Conservation (phyloP, 768 basidiomycete genomes). For the Pilatotrama ljubarskyi region DNA sequence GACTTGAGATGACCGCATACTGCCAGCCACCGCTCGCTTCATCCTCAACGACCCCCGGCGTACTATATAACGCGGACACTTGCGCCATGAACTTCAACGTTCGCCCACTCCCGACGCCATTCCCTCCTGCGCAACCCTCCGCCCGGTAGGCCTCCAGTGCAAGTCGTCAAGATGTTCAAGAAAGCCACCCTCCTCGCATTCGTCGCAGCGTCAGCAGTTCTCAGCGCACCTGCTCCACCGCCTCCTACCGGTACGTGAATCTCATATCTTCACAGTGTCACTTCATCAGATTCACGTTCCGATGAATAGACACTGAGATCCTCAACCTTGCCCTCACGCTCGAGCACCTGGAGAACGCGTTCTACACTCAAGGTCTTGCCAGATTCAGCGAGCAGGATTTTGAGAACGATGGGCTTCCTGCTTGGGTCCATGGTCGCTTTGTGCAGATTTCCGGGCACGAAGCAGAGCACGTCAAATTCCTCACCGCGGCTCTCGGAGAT, state of each 20-base stretch:
- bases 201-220: constrained; percentile 16
- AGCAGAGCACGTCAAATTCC: constrained; percentile 51
- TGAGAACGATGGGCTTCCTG: constrained; percentile 45
- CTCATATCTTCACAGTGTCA: not conserved
- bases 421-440: constrained; percentile 51
- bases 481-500: constrained; percentile 46
- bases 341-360: constrained; percentile 48
- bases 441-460: constrained; percentile 58
- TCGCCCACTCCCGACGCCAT: not conserved
- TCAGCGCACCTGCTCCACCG: constrained; percentile 16
- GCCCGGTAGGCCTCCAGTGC: not conserved
- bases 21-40: no score
- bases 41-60: no score
- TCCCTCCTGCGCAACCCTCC: not conserved
- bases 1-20: no score
- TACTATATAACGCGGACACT: no score
- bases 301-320: constrained; percentile 26
- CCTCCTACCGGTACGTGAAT: constrained; percentile 5
- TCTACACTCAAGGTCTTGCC: constrained; percentile 45
- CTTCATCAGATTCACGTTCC: not conserved
- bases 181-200: constrained; percentile 15
- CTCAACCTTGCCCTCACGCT: constrained; percentile 51
- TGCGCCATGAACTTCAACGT: not conserved
- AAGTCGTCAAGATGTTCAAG: constrained; percentile 15
- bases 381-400: constrained; percentile 50